Evolutionary conservation across 2,329 filamentous ascomycete genomes (phyloP).

Genomic region (Fusarium subglutinans): DNA sequence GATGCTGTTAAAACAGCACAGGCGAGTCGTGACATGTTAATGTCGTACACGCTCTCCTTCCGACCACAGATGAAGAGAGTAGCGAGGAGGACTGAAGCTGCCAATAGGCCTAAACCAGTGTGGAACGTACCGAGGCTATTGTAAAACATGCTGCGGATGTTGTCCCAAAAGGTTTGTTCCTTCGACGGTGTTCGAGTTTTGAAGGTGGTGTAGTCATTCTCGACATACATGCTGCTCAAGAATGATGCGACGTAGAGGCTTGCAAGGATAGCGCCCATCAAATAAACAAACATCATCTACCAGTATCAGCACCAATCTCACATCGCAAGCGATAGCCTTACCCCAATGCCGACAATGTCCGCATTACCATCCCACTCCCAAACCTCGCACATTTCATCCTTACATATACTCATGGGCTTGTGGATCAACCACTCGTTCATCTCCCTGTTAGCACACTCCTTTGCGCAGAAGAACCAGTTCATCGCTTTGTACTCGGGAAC

Average conservation of each 20-base stretch:
- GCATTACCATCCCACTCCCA: not conserved
- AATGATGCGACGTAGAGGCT: rapidly evolving
- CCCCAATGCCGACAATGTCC: not conserved
- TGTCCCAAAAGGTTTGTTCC: rapidly evolving
- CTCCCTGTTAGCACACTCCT: not conserved
- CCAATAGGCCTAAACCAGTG: rapidly evolving
- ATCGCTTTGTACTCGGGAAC: not conserved
- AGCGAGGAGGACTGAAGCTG: not conserved
- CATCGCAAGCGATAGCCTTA: rapidly evolving
- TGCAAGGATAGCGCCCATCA: not conserved
- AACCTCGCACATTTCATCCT: not conserved
- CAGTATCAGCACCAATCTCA: too few relatives aligned
- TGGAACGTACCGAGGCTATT: not conserved
- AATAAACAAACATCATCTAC: not conserved
- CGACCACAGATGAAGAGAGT: not conserved
- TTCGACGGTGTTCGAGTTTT: not conserved
- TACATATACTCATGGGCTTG: not conserved
- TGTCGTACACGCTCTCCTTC: not conserved
- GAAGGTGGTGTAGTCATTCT: not conserved
- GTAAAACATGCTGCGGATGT: not conserved
- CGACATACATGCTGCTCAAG: not conserved
- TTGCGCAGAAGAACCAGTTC: not conserved
- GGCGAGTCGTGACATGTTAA: not conserved
- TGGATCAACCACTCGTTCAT: not conserved
- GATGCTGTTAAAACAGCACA: not conserved